Evolutionary conservation across 768 basidiomycete species (phyloP).

Genomic region (Boletus patriciae): DNA sequence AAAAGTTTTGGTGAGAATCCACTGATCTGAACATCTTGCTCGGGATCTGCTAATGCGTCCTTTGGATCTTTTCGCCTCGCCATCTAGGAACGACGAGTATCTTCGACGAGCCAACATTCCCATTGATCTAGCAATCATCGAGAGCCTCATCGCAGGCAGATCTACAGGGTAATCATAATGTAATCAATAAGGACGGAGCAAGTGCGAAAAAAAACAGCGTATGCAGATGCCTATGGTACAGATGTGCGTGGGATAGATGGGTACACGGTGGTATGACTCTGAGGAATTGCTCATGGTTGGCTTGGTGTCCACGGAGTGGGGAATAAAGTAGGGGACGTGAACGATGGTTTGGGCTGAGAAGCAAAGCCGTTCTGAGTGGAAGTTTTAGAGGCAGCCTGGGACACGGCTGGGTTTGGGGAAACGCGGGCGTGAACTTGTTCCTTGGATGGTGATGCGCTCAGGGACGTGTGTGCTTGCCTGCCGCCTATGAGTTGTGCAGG

Average conservation of each 20-base stretch:
- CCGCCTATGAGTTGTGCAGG: neutral
- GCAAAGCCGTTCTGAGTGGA: slow-evolving; percentile 18
- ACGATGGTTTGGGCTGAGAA: slow-evolving; percentile 18
- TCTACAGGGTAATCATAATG: slow-evolving; percentile 7
- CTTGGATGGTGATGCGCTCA: slow-evolving; percentile 29
- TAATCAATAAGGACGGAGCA: slow-evolving; percentile 2
- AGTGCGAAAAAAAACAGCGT: slow-evolving; percentile 7
- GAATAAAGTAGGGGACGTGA: slow-evolving; percentile 26
- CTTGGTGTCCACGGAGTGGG: slow-evolving; percentile 23
- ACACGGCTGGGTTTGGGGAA: slow-evolving; percentile 18
- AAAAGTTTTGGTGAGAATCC: slow-evolving; percentile 49
- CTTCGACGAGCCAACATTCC: slow-evolving; percentile 43
- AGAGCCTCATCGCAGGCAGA: slow-evolving; percentile 36
- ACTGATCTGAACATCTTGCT: neutral
- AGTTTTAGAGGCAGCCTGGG: slow-evolving; percentile 7
- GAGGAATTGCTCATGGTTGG: slow-evolving; percentile 9
- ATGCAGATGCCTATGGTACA: slow-evolving; percentile 33
- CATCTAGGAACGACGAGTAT: slow-evolving; percentile 53
- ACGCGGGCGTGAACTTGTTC: slow-evolving; percentile 17
- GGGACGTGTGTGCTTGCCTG: slow-evolving; percentile 16
- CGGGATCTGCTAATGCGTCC: neutral
- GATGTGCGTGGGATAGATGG: slow-evolving; percentile 16
- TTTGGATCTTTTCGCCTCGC: neutral
- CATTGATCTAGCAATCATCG: slow-evolving; percentile 40
- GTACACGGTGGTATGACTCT: slow-evolving; percentile 2